Evolutionary conservation across 108 stramenopile genomes (phyloP).

Genomic region (Skeletonema grethae): DNA sequence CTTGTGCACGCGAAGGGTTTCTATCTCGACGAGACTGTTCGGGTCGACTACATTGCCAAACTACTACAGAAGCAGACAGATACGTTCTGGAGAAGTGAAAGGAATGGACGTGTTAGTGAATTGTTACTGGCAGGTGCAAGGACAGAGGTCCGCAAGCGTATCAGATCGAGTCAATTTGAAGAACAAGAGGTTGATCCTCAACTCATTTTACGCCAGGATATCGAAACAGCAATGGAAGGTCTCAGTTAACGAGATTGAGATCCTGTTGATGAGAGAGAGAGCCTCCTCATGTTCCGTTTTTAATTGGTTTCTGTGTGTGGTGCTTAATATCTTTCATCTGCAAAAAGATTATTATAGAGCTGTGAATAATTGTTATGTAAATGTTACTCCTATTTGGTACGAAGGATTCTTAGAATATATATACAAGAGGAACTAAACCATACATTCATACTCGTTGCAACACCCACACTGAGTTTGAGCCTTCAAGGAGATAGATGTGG

Average conservation of each 20-base stretch:
- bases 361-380: conserved; percentile 6
- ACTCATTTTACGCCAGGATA: conserved; percentile 71
- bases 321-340: neutral
- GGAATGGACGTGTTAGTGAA: conserved; percentile 89
- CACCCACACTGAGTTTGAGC: too few species aligned
- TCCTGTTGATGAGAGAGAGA: neutral
- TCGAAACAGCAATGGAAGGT: conserved; percentile 82
- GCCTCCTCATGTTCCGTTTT: neutral
- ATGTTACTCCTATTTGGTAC: neutral
- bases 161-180: conserved; percentile 79
- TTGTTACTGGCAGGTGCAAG: conserved; percentile 81
- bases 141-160: conserved; percentile 79
- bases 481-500: too few species aligned
- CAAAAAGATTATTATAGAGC: neutral
- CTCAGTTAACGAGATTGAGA: conserved; percentile 63
- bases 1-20: conserved; percentile 87
- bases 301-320: neutral
- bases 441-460: too few species aligned
- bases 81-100: conserved; percentile 74
- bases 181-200: conserved; percentile 88
- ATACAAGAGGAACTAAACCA: too few species aligned
- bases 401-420: too few species aligned
- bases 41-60: conserved; percentile 56
- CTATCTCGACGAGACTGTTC: conserved; percentile 67
- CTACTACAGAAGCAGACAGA: conserved; percentile 75